Evolutionary conservation across 768 basidiomycete genomes (phyloP).

Genomic region (Xerocomellus amylosporus): DNA sequence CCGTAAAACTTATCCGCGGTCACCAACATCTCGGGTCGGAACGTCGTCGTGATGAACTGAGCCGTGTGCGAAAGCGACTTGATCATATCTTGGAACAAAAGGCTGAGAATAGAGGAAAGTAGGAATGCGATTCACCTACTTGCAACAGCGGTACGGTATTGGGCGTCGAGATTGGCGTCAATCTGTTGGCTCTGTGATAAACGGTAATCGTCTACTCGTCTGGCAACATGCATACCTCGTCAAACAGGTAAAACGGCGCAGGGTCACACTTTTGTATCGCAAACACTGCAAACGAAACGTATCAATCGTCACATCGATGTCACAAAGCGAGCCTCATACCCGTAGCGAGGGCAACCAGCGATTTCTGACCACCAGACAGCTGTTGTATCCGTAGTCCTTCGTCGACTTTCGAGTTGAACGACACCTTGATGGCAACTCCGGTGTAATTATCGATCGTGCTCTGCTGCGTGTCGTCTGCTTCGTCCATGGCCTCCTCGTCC

Average conservation of each 20-base stretch:
- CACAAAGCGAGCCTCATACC: slow-evolving; percentile 42
- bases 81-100: slow-evolving; percentile 61
- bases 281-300: slow-evolving; percentile 59
- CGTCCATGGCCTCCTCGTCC: slow-evolving; percentile 70
- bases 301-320: slow-evolving; percentile 1
- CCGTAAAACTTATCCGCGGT: slow-evolving; percentile 97
- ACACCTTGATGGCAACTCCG: slow-evolving; percentile 96
- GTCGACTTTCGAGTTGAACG: slow-evolving; percentile 98
- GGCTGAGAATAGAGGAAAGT: slow-evolving; percentile 37
- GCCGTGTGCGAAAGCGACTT: slow-evolving; percentile 81
- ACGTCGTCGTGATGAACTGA: slow-evolving; percentile 98
- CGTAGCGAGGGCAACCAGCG: slow-evolving; percentile 91
- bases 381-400: slow-evolving; percentile 97
- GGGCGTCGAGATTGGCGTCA: slow-evolving; percentile 96
- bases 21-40: slow-evolving; percentile 95
- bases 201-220: background rate
- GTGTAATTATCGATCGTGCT: slow-evolving; percentile 91
- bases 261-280: slow-evolving; percentile 99
- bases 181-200: slow-evolving; percentile 48
- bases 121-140: slow-evolving; percentile 45
- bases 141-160: slow-evolving; percentile 96
- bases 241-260: slow-evolving; percentile 98
- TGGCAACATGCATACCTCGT: slow-evolving; percentile 57
- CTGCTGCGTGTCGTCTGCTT: slow-evolving; percentile 69
- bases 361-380: slow-evolving; percentile 96